Base-by-base conservation (phyloP, 768 basidiomycete species). In the Pluteus cervinus region DNA sequence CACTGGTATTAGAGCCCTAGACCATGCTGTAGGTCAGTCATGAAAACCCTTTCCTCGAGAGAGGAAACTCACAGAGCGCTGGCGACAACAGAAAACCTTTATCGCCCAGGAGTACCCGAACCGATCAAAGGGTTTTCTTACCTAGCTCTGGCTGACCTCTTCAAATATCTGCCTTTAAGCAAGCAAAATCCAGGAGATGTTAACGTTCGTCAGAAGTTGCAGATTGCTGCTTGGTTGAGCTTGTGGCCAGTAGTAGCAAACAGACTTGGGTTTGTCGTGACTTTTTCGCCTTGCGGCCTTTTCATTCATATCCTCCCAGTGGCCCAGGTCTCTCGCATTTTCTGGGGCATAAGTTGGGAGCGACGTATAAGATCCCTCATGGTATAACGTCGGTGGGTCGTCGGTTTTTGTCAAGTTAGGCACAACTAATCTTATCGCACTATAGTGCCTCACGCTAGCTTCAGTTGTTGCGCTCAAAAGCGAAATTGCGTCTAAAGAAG, bases 221-320 rank as follows among this genome's bases (percentile, higher is more conserved):
- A 85, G 53, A 39, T 87, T 28, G 86, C 84, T 2, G 73, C 82
- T 1, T 87, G 83, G 86, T 84, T 85, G 81, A 84, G 80, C 44
- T 46, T 84, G 8, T 86, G 81, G 82, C 83, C 84, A 0, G 7
- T 75, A 77, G 48, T 68, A 62, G 47, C 77, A 78, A 48, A 66
- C 68, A 80, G 76, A 46, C 12, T 12, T 40, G 6, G 38, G 30
- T 36, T 14, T 7, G 8, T 8, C 8, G 12, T 36, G 8, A 9
- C 7, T 9, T 9, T 12, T 22, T 7, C 7, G 18, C 11, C 34
- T 10, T 10, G 11, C 34, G 10, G 16, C n/a, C n/a, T n/a, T n/a
- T n/a, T n/a, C n/a, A n/a, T n/a, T 14, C 22, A 29, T 33, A 32
- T 18, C 30, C 26, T 28, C 29, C 7, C 46, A 86, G 77, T 49